Percentiles rank a stretch among this genome's conserved stretches.
Evolutionary conservation across 2,329 filamentous ascomycete genomes (phyloP).

Genomic region (Pseudocercospora musae): DNA sequence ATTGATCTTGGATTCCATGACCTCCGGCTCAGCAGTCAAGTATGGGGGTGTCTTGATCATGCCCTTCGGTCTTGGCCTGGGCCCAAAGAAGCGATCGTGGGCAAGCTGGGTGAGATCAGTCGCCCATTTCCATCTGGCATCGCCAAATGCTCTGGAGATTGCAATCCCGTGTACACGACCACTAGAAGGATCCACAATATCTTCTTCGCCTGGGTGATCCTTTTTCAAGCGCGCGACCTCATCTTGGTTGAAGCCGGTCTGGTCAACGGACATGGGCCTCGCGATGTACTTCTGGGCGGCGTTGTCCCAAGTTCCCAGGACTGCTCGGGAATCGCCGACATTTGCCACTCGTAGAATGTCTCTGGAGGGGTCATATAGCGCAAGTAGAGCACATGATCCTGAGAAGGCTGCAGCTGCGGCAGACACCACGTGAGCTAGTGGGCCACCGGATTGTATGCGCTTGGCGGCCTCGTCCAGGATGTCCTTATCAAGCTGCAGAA

Average conservation of each 20-base stretch:
- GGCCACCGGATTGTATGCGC: constrained; percentile 15
- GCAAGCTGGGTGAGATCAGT: constrained; percentile 47
- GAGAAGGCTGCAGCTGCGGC: constrained; percentile 41
- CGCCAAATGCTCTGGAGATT: constrained; percentile 66
- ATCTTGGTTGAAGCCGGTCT: constrained; percentile 60
- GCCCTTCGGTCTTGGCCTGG: constrained; percentile 43
- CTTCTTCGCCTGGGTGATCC: constrained; percentile 65
- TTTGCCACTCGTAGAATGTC: constrained; percentile 61
- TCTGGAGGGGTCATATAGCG: constrained; percentile 56
- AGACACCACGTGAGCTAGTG: constrained; percentile 20
- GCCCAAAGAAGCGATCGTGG: constrained; percentile 50
- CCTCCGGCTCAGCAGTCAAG: constrained; percentile 63
- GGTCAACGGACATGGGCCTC: constrained; percentile 59
- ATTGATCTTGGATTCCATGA: constrained; percentile 56
- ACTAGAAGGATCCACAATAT: constrained; percentile 51
- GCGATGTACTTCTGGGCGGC: constrained; percentile 49
- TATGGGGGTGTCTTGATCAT: constrained; percentile 59
- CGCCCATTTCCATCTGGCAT: constrained; percentile 66
- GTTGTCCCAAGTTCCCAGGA: constrained; percentile 54
- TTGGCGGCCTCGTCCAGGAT: constrained; percentile 30
- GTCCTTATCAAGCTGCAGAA: constrained; percentile 40
- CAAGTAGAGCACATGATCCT: constrained; percentile 63
- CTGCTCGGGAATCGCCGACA: constrained; percentile 65
- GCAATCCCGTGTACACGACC: constrained; percentile 62
- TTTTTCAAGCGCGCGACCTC: constrained; percentile 55